Evolutionary conservation across 805 yeast species (phyloP), one percentile per base, ranked within the genome.

Genomic region (Pichia heedii): DNA sequence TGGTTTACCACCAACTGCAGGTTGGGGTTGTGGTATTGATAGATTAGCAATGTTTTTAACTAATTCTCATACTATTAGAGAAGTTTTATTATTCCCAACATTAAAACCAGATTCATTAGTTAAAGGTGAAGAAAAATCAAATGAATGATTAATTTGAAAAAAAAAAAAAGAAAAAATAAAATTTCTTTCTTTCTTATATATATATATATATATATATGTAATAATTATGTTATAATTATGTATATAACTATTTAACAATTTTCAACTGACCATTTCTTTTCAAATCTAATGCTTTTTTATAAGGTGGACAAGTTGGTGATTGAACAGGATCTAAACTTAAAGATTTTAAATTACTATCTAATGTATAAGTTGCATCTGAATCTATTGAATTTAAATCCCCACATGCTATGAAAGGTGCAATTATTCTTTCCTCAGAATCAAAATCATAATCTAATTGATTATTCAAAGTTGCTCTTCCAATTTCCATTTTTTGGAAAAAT

Each of bases 1-100:
- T 67, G 98, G 97, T 69, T 77, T 90, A 60, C 98, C 98, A 48
- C 98, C 98, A 59, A 93, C 97, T 56, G 97, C 95, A 67, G 98
- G 98, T 56, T 90, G 97, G 97, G 98, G 98, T 57, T 83, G 95
- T 71, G 98, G 98, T 77, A 89, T 90, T 55, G 98, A 90, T 70
- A 84, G 98, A 75, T 66, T 90, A 62, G 88, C 96, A 61, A 90
- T 90, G 98, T 93, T 93, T 74, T 78, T 93, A 71, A 93, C 97
- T 50, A 80, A 93, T 69, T 85, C 96, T 46, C 84, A 88, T 74
- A 85, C 96, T 55, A 90, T 90, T 62, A 87, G 96, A 81, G 98
- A 90, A 73, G 97, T 90, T 39, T 74, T 90, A 56, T 72, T 93
- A 66, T 90, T 90, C 95, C 98, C 98, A 67, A 89, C 97, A 50